Evolutionary conservation across 495 filamentous ascomycete species (phyloP).

Genomic region (Penicillium waksmanii): DNA sequence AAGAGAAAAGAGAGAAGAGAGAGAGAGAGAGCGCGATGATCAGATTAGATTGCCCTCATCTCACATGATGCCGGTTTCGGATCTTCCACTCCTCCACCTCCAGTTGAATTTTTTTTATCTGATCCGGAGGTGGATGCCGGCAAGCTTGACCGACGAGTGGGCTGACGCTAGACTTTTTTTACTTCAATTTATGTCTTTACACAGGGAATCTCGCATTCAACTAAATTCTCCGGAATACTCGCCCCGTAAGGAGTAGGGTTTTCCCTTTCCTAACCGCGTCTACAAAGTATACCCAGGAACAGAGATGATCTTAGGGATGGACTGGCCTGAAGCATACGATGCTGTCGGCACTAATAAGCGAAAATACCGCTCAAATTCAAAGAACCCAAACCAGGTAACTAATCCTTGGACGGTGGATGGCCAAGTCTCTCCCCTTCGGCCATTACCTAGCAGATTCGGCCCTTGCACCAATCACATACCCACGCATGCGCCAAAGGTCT

Average conservation of each 20-base stretch:
- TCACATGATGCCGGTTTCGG: slow-evolving; percentile 41
- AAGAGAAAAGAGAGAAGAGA: slow-evolving; percentile 35
- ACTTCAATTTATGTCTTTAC: background rate
- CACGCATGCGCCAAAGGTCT: slow-evolving; percentile 12
- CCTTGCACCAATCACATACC: slow-evolving; percentile 20
- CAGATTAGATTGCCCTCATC: slow-evolving; percentile 48
- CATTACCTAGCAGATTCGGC: slow-evolving; percentile 32
- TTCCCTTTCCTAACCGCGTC: slow-evolving; percentile 18
- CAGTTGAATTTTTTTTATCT: slow-evolving; percentile 26
- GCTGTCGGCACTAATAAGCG: background rate
- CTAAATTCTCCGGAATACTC: background rate
- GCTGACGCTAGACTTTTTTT: slow-evolving; percentile 20
- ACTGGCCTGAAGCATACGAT: background rate
- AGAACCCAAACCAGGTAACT: slow-evolving; percentile 8
- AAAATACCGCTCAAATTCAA: background rate
- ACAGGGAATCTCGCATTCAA: background rate
- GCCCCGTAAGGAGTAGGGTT: background rate
- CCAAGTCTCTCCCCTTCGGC: slow-evolving; percentile 11
- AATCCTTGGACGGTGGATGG: slow-evolving; percentile 26
- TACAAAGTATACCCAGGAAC: slow-evolving; percentile 1
- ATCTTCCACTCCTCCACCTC: slow-evolving; percentile 12
- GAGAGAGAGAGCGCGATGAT: slow-evolving; percentile 29
- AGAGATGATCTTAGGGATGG: background rate
- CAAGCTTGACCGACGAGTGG: slow-evolving; percentile 22
- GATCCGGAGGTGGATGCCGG: slow-evolving; percentile 28